A percentile compares a stretch with the other conserved stretches of the same genome.
Conservation (phyloP, 2,329 filamentous ascomycete genomes). For the Stagonosporopsis cucurbitacearum region DNA sequence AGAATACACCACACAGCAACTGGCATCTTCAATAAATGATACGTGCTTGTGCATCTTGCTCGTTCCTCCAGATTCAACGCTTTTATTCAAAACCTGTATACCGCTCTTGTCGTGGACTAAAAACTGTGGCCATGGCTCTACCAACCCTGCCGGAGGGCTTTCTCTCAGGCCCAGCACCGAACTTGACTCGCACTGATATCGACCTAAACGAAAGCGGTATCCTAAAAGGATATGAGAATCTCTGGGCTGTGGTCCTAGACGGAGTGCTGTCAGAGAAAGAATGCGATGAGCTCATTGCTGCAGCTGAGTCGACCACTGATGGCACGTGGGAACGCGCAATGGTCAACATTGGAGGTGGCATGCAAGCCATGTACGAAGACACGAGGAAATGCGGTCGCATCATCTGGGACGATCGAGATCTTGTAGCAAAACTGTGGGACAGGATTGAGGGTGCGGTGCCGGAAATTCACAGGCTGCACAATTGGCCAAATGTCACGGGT, state of each 20-base stretch:
- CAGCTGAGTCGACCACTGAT: constrained; percentile 39
- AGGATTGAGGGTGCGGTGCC: constrained; percentile 58
- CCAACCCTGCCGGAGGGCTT: constrained; percentile 57
- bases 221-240: constrained; percentile 61
- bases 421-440: constrained; percentile 69
- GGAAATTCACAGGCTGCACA: constrained; percentile 55
- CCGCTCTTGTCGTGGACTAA: not conserved
- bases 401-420: constrained; percentile 70
- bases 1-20: not conserved
- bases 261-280: constrained; percentile 68
- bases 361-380: constrained; percentile 63
- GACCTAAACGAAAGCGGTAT: constrained; percentile 56
- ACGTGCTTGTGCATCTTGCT: not conserved
- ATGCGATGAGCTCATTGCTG: constrained; percentile 55
- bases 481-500: constrained; percentile 52
- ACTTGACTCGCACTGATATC: constrained; percentile 58
- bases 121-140: constrained; percentile 29
- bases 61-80: not conserved
- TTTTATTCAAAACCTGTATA: not conserved
- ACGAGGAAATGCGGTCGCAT: constrained; percentile 77
- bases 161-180: constrained; percentile 54
- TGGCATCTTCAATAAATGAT: not conserved
- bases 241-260: constrained; percentile 69
- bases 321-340: constrained; percentile 70
- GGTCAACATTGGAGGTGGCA: constrained; percentile 69